Base-by-base conservation (phyloP, 495 filamentous ascomycete species). In the Xylaria acuta region DNA sequence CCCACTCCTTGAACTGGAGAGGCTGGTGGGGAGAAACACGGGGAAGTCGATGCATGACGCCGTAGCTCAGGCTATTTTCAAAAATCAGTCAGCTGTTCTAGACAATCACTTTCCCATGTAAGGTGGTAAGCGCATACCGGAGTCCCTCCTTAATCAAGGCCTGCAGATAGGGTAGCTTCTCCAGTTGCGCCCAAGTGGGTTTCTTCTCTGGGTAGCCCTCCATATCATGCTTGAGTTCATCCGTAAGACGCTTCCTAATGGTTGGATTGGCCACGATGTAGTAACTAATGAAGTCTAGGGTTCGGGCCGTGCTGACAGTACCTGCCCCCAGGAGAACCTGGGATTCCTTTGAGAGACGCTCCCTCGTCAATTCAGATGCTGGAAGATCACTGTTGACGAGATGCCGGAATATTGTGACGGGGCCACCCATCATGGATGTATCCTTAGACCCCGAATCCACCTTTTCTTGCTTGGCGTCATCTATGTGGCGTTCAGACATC, bases 121-220 rank as follows among this genome's bases (percentile, higher is more conserved):
- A 32, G 36, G 56, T 18, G 32, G 32, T 34, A n/a, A 38, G 4
- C 22, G 6, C 67, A 30, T 72, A 78, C 77, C 79, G 73, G 47
- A 79, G 67, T n/a, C 76, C 75, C 71, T 83, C 81, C 69, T 83
- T 82, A 69, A 82, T 78, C 22, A 82, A 58, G 1, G 82, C 81
- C 40, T 77, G 75, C 12, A 84, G 69, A 43, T 80, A 82, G 0
- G 78, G 75, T 38, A 82, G 38, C 45, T 74, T 75, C 64, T 84
- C 81, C 20, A 84, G 72, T 30, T 75, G 59, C 0, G 67, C 59
- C 73, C 78, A 78, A 4, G 71, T 71, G 1, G 82, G 77, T 3
- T 66, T 40, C 4, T 58, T 47, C 25, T 66, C 20, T 0, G 64
- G 58, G 58, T 73, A 80, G 41, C 34, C 62, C 6, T 73, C 69